Conservation (phyloP, 176 grass and related monocot genomes). For the Urochloa ruziziensis region DNA sequence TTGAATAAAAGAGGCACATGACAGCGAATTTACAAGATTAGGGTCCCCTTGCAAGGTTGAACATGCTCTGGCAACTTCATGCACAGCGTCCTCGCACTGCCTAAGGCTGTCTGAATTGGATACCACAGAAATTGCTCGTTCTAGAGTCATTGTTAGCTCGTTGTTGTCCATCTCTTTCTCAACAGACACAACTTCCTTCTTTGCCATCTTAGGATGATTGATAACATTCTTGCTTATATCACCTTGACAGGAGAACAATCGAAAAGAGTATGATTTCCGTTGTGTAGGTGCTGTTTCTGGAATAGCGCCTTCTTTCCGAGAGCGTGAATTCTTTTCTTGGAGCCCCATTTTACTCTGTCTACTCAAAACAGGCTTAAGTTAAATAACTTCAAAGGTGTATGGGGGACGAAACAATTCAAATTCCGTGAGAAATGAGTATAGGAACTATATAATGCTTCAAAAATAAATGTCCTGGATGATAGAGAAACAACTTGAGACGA, state of each 20-base stretch:
- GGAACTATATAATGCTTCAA: slow-evolving; percentile 9
- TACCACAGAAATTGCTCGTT: slow-evolving; percentile 67
- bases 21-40: slow-evolving; percentile 51
- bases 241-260: slow-evolving; percentile 74
- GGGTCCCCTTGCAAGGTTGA: slow-evolving; percentile 46
- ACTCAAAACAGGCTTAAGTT: slow-evolving; percentile 79
- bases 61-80: slow-evolving; percentile 69
- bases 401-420: neutral
- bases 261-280: slow-evolving; percentile 73
- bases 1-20: slow-evolving; percentile 75
- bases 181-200: slow-evolving; percentile 50
- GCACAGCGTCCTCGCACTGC: slow-evolving; percentile 68
- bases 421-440: neutral
- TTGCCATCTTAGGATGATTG: slow-evolving; percentile 54
- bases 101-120: slow-evolving; percentile 74
- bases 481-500: neutral
- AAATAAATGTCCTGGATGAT: neutral
- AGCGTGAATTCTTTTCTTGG: slow-evolving; percentile 41
- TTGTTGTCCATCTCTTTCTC: slow-evolving; percentile 44
- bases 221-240: slow-evolving; percentile 70
- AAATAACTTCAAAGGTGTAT: slow-evolving; percentile 28
- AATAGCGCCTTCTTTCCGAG: slow-evolving; percentile 36
- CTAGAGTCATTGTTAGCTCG: slow-evolving; percentile 50
- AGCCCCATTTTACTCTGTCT: slow-evolving; percentile 93
- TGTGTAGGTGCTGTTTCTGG: slow-evolving; percentile 37